A percentile compares a stretch with the other conserved stretches of the same genome.
These are phyloP conservation scores for Fusarium sp. DNA, from an alignment of 2,329 filamentous ascomycete genomes.

Conservation along the genomic window DNA sequence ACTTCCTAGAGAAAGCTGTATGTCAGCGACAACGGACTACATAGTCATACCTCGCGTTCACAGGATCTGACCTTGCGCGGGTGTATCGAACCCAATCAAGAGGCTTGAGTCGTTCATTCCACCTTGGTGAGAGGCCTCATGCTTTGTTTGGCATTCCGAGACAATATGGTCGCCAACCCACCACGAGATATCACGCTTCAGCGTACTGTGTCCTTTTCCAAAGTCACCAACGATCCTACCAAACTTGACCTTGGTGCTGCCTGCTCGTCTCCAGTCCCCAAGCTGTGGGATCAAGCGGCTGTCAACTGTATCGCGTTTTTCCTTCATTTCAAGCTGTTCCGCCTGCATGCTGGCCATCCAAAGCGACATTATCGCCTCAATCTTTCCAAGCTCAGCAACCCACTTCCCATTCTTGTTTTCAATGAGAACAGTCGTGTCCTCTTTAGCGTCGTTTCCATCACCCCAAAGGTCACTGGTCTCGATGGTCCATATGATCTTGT, in stretches of 20 bases:
- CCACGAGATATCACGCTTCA: constrained; percentile 1
- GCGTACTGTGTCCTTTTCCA: too few relatives aligned
- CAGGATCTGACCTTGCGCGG: neutral
- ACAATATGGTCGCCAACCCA: neutral
- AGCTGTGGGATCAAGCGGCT: too few relatives aligned
- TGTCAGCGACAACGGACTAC: neutral
- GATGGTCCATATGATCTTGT: neutral
- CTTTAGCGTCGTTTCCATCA: neutral
- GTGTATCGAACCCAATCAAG: neutral
- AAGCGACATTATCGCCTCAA: neutral
- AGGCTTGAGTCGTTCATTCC: neutral
- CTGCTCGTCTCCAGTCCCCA: neutral
- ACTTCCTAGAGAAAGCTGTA: too few relatives aligned
- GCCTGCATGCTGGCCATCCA: neutral
- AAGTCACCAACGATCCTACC: too few relatives aligned
- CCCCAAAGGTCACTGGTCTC: neutral
- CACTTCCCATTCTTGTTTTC: neutral
- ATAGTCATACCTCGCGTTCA: too few relatives aligned
- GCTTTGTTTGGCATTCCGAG: neutral
- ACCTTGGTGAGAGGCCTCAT: neutral
- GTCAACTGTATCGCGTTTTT: neutral
- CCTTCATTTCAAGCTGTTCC: neutral
- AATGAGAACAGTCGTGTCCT: neutral
- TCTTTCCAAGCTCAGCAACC: neutral
- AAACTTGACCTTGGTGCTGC: neutral